phyloP scores from a whole-genome alignment of 805 yeast genomes.

The Wilhelminamyces savonicus region DNA sequence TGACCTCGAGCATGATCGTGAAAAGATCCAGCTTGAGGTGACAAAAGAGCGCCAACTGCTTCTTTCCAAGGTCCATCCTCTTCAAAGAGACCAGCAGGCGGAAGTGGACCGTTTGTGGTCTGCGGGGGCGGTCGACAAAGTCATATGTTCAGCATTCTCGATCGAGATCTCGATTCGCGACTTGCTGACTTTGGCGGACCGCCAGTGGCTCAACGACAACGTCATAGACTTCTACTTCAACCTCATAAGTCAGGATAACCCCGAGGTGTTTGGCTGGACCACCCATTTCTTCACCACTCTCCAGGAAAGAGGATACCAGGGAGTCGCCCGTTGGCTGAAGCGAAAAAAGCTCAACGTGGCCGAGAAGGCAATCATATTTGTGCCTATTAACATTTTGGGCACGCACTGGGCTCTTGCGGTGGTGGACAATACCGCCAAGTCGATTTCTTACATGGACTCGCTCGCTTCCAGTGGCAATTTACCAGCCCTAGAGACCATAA shows the following conservation, averaged over 20 bases:
- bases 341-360: constrained; percentile 64
- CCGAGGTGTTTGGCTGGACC: constrained; percentile 63
- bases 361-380: constrained; percentile 58
- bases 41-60: no score
- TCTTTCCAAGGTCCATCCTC: no score
- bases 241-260: constrained; percentile 34
- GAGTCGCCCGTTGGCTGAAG: constrained; percentile 82
- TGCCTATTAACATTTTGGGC: constrained; percentile 78
- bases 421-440: constrained; percentile 53
- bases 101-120: no score
- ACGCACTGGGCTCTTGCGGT: constrained; percentile 92
- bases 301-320: constrained; percentile 64
- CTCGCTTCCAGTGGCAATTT: constrained; percentile 42
- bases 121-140: constrained; percentile 6
- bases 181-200: constrained; percentile 60
- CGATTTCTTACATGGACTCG: constrained; percentile 75
- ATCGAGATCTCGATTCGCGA: constrained; percentile 66
- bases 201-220: constrained; percentile 86
- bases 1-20: no score
- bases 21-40: no score
- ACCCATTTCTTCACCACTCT: constrained; percentile 83
- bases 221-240: constrained; percentile 78
- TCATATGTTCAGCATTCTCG: constrained; percentile 30
- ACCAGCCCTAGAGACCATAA: constrained; percentile 39
- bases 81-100: no score